Evolutionary conservation across 495 filamentous ascomycete genomes (phyloP).

Genomic region (Podospora didyma): DNA sequence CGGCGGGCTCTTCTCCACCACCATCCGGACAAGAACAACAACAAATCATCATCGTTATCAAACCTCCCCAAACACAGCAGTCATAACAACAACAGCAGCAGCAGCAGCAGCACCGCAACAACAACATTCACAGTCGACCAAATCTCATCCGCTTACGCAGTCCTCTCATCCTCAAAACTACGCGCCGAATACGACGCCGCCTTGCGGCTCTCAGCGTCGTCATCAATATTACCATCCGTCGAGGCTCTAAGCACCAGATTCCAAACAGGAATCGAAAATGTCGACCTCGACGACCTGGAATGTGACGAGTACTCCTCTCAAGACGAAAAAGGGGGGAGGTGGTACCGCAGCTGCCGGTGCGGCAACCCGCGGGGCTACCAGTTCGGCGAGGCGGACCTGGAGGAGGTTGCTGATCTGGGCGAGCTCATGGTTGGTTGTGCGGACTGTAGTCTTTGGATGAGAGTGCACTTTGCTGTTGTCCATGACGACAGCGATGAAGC

Average conservation of each 20-base stretch:
- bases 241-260: conserved; percentile 24
- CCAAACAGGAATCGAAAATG: conserved; percentile 67
- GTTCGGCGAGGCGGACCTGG: conserved; percentile 66
- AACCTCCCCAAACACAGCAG: no score
- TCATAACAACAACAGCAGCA: conserved; percentile 9
- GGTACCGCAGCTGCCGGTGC: conserved; percentile 75
- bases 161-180: conserved; percentile 55
- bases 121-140: conserved; percentile 59
- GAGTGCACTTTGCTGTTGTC: conserved; percentile 65
- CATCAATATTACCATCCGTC: neutral
- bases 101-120: conserved; percentile 10
- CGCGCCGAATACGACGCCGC: conserved; percentile 64
- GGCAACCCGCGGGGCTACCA: conserved; percentile 71
- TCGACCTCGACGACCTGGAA: conserved; percentile 78
- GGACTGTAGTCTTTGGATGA: conserved; percentile 79
- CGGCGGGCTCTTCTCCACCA: conserved; percentile 70
- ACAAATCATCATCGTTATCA: neutral
- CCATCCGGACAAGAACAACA: conserved; percentile 71
- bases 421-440: conserved; percentile 74
- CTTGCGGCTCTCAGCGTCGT: conserved; percentile 33
- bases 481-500: conserved; percentile 40
- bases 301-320: conserved; percentile 44
- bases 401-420: conserved; percentile 57
- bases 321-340: conserved; percentile 27
- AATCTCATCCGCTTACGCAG: conserved; percentile 71